These are phyloP conservation scores for Populus nigra DNA, from an alignment of 345 rosid species.

Conservation along the genomic window DNA sequence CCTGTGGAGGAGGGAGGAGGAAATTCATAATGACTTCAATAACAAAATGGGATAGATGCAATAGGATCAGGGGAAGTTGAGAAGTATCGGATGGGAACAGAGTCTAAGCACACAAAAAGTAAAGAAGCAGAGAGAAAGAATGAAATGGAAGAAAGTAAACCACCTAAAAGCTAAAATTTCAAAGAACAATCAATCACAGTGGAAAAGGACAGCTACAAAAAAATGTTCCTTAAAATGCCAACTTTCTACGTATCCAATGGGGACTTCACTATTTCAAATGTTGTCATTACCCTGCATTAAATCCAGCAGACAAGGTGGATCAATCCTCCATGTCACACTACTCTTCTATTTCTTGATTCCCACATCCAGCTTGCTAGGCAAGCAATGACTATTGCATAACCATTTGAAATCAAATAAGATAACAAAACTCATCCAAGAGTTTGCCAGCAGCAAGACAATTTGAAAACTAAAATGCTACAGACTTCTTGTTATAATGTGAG, in stretches of 20 bases:
- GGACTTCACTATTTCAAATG: neutral
- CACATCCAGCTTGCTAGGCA: neutral
- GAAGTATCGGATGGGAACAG: neutral
- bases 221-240: neutral
- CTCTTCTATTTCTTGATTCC: neutral
- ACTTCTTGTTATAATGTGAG: neutral
- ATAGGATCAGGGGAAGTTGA: neutral
- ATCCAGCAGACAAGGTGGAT: neutral
- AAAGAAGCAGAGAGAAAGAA: conserved; percentile 1
- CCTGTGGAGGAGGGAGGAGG: conserved; percentile 38
- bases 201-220: neutral
- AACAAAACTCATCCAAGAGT: neutral
- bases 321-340: neutral
- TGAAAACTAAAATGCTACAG: neutral
- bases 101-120: neutral
- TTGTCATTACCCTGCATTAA: neutral
- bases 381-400: neutral
- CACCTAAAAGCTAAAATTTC: neutral
- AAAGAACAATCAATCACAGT: neutral
- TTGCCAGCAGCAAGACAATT: neutral
- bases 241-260: neutral
- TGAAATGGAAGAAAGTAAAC: neutral
- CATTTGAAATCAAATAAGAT: neutral
- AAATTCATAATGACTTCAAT: neutral
- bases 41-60: neutral